These are phyloP conservation scores for Pharus latifolius DNA, from an alignment of 176 grass and related monocot species.

Conservation along the genomic window DNA sequence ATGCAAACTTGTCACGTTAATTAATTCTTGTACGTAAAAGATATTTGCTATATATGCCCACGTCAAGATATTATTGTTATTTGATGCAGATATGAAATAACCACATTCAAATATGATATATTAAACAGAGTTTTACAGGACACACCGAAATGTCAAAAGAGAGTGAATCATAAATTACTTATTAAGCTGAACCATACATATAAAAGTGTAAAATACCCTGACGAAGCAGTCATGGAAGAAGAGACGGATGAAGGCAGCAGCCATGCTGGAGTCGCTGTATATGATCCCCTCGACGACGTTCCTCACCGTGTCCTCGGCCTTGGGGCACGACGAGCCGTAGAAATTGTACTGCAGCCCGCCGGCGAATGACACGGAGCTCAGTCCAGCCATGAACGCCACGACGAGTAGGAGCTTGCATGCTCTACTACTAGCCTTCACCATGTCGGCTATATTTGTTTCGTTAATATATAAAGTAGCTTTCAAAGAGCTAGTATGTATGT, in stretches of 20 bases:
- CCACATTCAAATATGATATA: too few relatives aligned
- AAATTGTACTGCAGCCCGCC: neutral
- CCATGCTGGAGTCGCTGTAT: neutral
- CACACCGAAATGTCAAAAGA: too few relatives aligned
- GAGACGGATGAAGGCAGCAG: constrained; percentile 12
- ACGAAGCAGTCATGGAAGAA: constrained; percentile 25
- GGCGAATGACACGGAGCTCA: neutral
- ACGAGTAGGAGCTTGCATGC: neutral
- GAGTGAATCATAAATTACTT: too few relatives aligned
- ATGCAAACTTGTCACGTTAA: too few relatives aligned
- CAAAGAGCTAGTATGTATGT: neutral
- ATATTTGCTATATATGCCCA: too few relatives aligned
- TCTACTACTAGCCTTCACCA: neutral
- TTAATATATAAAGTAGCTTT: too few relatives aligned
- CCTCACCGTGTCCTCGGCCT: constrained; percentile 33
- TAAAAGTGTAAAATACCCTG: too few relatives aligned
- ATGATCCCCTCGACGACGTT: constrained; percentile 1
- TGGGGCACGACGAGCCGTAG: constrained; percentile 18
- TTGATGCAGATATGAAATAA: too few relatives aligned
- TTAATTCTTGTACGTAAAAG: too few relatives aligned
- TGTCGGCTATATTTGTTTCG: neutral
- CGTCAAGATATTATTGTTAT: too few relatives aligned
- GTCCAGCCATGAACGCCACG: neutral
- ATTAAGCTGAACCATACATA: too few relatives aligned
- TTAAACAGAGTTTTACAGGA: too few relatives aligned